Percentiles rank a stretch among this genome's conserved stretches.
These are phyloP conservation scores for Malus orientalis DNA, from an alignment of 306 rosid genomes.

Conservation along the genomic window DNA sequence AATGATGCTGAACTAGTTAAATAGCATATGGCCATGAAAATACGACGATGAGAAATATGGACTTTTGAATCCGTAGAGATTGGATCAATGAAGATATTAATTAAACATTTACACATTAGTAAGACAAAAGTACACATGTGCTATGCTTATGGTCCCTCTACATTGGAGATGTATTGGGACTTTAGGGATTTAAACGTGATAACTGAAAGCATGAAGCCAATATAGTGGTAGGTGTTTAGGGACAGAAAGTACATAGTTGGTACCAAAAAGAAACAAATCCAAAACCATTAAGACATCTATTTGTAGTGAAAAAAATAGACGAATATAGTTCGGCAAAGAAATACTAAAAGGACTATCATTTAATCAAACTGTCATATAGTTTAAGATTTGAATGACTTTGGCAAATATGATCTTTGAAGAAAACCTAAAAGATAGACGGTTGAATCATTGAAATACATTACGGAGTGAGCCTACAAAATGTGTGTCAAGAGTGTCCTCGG, in stretches of 20 bases:
- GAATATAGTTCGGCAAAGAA: too few relatives aligned
- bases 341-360: too few relatives aligned
- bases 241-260: slow-evolving; percentile 1
- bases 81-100: not conserved
- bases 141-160: not conserved
- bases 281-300: too few relatives aligned
- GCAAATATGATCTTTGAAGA: too few relatives aligned
- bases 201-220: not conserved
- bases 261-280: too few relatives aligned
- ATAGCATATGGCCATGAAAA: not conserved
- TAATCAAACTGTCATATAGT: too few relatives aligned
- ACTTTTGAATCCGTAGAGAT: not conserved
- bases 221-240: slow-evolving; percentile 6
- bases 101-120: not conserved
- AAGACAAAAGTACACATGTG: not conserved
- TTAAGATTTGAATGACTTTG: too few relatives aligned
- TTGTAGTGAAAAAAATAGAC: too few relatives aligned
- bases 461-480: too few relatives aligned
- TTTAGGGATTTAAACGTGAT: not conserved
- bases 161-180: slow-evolving; percentile 2
- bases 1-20: not conserved
- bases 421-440: too few relatives aligned
- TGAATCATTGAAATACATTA: too few relatives aligned
- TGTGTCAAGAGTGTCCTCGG: too few relatives aligned
- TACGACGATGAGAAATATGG: not conserved